phyloP scores from a whole-genome alignment of 2,329 filamentous ascomycete species.

The Penicillium sp. region DNA sequence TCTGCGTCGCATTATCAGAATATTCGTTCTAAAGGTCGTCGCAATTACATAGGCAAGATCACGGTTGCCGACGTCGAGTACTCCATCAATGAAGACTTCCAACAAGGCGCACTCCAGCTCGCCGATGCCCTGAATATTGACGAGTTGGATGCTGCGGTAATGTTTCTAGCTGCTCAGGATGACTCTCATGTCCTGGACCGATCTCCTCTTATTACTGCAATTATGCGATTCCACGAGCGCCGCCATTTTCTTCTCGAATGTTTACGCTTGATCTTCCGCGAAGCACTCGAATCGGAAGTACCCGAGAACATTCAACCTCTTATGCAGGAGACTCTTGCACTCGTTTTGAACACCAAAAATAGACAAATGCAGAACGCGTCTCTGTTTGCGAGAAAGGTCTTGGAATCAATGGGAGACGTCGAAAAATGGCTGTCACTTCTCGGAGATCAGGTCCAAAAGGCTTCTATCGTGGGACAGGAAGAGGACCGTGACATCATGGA shows the following conservation, averaged over 20 bases:
- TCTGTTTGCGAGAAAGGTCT: constrained; percentile 72
- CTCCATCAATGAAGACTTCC: constrained; percentile 81
- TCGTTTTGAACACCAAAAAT: constrained; percentile 62
- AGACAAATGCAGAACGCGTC: constrained; percentile 55
- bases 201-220: constrained; percentile 73
- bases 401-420: constrained; percentile 75
- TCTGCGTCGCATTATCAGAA: not conserved
- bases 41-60: constrained; percentile 66
- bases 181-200: constrained; percentile 71
- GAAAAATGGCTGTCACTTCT: constrained; percentile 76
- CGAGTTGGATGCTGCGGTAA: constrained; percentile 78
- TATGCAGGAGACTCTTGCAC: constrained; percentile 59
- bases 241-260: constrained; percentile 82
- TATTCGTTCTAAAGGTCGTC: constrained; percentile 23
- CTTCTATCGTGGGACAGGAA: constrained; percentile 71
- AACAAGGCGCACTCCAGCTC: constrained; percentile 77
- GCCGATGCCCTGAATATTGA: constrained; percentile 89
- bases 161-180: constrained; percentile 73
- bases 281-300: constrained; percentile 63
- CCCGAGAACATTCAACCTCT: constrained; percentile 58
- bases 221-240: constrained; percentile 86
- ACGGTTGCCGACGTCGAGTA: constrained; percentile 74
- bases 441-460: constrained; percentile 74
- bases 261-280: constrained; percentile 75
- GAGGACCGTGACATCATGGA: constrained; percentile 70